Conservation (phyloP, 2,329 filamentous ascomycete genomes). For the Dactylella cylindrospora region DNA sequence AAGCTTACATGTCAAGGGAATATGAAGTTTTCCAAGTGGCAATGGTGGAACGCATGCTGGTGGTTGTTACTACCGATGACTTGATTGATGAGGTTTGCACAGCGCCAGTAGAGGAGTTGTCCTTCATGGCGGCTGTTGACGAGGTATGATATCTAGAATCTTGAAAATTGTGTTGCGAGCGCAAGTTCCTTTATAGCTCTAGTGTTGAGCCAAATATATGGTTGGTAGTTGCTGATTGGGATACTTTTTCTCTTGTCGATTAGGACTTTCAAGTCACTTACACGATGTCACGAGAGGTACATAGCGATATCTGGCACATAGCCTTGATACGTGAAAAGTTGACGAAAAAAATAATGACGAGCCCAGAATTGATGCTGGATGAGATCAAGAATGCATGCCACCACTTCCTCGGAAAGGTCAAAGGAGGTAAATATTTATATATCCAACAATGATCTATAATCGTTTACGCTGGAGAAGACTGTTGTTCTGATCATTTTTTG, state of each 20-base stretch:
- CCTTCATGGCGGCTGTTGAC: constrained; percentile 30
- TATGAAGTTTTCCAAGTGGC: constrained; percentile 35
- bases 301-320: constrained; percentile 34
- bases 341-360: constrained; percentile 37
- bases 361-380: constrained; percentile 27
- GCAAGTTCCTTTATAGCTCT: too few relatives aligned
- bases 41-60: constrained; percentile 41
- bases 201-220: too few relatives aligned
- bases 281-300: constrained; percentile 36
- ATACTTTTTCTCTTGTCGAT: not conserved
- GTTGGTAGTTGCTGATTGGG: not conserved
- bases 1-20: constrained; percentile 25
- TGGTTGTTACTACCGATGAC: constrained; percentile 26
- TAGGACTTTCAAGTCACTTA: constrained; percentile 43
- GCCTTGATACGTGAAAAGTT: constrained; percentile 33
- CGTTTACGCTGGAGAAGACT: not conserved
- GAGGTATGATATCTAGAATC: constrained; percentile 23
- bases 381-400: constrained; percentile 37
- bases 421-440: constrained; percentile 17
- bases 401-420: constrained; percentile 20
- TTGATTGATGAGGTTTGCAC: constrained; percentile 33
- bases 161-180: too few relatives aligned
- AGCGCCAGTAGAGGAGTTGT: constrained; percentile 24
- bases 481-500: too few relatives aligned
- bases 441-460: not conserved